phyloP scores from a whole-genome alignment of 202 grass and related monocot species.

The Eragrostis tef region DNA sequence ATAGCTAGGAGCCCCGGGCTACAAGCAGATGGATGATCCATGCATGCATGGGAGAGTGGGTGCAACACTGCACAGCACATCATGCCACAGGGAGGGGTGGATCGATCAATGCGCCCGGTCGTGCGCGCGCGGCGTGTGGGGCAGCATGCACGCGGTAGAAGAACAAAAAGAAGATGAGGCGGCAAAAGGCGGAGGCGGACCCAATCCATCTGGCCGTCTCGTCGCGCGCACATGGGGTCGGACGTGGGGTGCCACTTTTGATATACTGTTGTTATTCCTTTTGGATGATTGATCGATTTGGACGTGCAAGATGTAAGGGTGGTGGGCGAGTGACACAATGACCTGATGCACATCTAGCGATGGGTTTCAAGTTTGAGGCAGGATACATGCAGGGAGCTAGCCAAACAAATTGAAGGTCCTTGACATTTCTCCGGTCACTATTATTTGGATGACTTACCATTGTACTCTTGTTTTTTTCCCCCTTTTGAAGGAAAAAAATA shows the following conservation, averaged over 20 bases:
- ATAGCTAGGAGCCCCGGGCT: no score
- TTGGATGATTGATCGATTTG: constrained; percentile 43
- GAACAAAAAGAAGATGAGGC: neutral
- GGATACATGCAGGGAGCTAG: neutral
- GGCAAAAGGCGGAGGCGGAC: neutral
- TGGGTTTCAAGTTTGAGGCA: no score
- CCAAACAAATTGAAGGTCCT: no score
- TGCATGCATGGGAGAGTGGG: no score
- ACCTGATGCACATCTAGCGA: neutral
- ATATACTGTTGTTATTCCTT: constrained; percentile 16
- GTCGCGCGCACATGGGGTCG: constrained; percentile 42
- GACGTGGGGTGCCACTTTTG: constrained; percentile 45
- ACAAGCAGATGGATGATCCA: no score
- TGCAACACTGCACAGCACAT: no score
- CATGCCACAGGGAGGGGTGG: no score
- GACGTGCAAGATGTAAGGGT: constrained; percentile 24
- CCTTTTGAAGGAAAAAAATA: neutral
- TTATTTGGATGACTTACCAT: neutral
- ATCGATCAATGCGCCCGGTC: no score
- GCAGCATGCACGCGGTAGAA: no score
- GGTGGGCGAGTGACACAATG: neutral
- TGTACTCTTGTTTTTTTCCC: neutral
- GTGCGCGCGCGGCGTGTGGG: no score
- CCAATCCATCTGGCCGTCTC: neutral
- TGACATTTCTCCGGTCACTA: no score